These are phyloP conservation scores for Pedinophyceae sp. DNA, from an alignment of 139 green algal genomes.

Conservation along the genomic window DNA sequence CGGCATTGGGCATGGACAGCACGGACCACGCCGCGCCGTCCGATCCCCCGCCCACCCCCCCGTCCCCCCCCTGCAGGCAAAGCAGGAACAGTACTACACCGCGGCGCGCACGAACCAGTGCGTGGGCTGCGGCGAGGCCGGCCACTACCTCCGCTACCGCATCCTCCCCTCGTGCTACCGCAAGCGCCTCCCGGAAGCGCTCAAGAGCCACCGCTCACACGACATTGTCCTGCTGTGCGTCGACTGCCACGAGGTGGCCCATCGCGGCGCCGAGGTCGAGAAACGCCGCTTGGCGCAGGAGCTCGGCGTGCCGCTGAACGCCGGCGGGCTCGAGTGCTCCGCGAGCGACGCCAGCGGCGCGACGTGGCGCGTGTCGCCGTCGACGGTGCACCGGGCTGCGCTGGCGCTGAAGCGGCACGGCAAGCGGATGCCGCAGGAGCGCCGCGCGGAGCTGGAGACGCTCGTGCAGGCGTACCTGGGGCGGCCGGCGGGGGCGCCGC, in stretches of 20 bases:
- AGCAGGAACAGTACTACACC: slow-evolving; percentile 48
- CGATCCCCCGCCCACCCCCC: too few species aligned
- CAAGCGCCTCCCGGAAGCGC: slow-evolving; percentile 32
- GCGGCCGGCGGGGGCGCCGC: not conserved
- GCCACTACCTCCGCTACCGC: slow-evolving; percentile 54
- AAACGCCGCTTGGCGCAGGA: slow-evolving; percentile 40
- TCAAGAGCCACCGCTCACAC: slow-evolving; percentile 62
- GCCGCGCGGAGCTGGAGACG: slow-evolving; percentile 10
- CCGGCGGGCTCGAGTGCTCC: slow-evolving; percentile 1
- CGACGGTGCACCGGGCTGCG: slow-evolving; percentile 17
- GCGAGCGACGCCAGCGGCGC: not conserved
- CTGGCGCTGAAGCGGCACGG: slow-evolving; percentile 17
- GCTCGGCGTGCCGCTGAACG: slow-evolving; percentile 36
- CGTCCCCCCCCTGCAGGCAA: too few species aligned
- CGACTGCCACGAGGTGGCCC: slow-evolving; percentile 33
- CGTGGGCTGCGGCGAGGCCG: slow-evolving; percentile 43
- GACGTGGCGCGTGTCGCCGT: slow-evolving; percentile 5
- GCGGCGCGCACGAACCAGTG: slow-evolving; percentile 44
- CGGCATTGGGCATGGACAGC: too few species aligned
- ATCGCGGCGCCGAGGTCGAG: slow-evolving; percentile 32
- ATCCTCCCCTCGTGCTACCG: slow-evolving; percentile 64
- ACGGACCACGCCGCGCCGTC: too few species aligned
- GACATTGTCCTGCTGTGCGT: slow-evolving; percentile 74
- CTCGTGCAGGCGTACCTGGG: slow-evolving; percentile 1
- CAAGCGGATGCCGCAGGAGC: slow-evolving; percentile 8